These are phyloP conservation scores for Tricholoma bakamatsutake DNA, from an alignment of 768 basidiomycete genomes.

Conservation along the genomic window DNA sequence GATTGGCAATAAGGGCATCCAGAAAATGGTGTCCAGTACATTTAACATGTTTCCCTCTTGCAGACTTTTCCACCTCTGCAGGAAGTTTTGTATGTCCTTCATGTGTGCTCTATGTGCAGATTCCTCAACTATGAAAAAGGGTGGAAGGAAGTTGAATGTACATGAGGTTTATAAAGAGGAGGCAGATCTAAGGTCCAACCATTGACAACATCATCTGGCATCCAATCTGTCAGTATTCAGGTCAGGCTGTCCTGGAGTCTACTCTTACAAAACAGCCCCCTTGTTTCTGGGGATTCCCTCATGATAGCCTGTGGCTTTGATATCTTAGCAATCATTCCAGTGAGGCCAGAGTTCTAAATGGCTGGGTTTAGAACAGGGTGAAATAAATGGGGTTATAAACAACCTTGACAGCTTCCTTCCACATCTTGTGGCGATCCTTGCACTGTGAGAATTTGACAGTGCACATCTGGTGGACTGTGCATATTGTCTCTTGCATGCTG, in stretches of 20 bases:
- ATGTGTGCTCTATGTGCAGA: too few species aligned
- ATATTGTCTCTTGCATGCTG: too few species aligned
- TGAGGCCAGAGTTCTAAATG: background rate
- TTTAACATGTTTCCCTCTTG: background rate
- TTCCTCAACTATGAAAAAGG: too few species aligned
- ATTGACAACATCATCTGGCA: background rate
- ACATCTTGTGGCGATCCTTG: too few species aligned
- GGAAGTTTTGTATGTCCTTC: too few species aligned
- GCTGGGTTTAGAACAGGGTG: background rate
- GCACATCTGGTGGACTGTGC: too few species aligned
- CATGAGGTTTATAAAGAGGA: too few species aligned
- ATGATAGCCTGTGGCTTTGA: background rate
- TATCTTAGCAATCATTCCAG: background rate
- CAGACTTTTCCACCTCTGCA: background rate
- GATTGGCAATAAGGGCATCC: background rate
- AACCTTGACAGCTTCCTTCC: too few species aligned
- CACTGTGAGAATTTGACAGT: too few species aligned
- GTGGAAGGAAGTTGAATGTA: too few species aligned
- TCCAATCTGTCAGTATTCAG: background rate
- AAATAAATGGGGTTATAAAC: too few species aligned
- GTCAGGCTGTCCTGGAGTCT: background rate
- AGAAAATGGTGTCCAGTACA: background rate
- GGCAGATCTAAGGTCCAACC: background rate
- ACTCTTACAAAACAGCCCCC: background rate
- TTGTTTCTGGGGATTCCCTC: background rate